These are phyloP conservation scores for Achlya hypogyna DNA, from an alignment of 352 stramenopile genomes.

Conservation along the genomic window DNA sequence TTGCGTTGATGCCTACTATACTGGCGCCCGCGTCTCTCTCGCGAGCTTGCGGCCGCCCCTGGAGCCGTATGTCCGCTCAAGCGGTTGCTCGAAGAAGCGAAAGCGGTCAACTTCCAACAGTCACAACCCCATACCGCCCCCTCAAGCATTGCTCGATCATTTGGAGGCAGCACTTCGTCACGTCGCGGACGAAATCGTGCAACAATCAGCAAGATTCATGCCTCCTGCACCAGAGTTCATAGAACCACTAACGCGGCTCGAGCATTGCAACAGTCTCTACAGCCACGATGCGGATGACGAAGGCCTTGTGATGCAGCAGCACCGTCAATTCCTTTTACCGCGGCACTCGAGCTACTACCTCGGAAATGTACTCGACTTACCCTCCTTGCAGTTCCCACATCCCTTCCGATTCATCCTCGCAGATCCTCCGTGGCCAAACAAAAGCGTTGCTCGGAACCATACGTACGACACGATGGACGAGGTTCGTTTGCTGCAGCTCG, in stretches of 20 bases:
- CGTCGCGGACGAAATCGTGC: background rate
- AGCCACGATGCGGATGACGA: background rate
- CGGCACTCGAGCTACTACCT: conserved; percentile 22
- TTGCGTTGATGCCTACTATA: conserved; percentile 49
- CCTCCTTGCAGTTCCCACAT: background rate
- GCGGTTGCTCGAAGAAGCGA: background rate
- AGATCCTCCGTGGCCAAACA: conserved; percentile 73
- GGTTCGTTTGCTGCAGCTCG: conserved; percentile 40
- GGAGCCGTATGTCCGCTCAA: conserved; percentile 25
- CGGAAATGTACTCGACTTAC: conserved; percentile 19
- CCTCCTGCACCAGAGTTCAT: conserved; percentile 39
- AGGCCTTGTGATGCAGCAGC: background rate
- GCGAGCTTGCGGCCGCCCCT: conserved; percentile 30
- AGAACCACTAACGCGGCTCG: conserved; percentile 21
- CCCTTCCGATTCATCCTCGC: conserved; percentile 43
- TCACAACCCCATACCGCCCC: conserved; percentile 33
- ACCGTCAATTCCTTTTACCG: conserved; percentile 20
- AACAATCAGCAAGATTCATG: conserved; percentile 13
- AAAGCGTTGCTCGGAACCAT: conserved; percentile 47
- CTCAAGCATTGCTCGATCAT: conserved; percentile 26
- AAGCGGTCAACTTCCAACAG: conserved; percentile 22
- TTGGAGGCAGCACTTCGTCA: conserved; percentile 20
- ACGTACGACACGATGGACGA: conserved; percentile 56
- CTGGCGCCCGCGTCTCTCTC: conserved; percentile 23
- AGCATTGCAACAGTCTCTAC: conserved; percentile 17